Evolutionary conservation across 2,329 filamentous ascomycete species (phyloP).

Genomic region (Aspergillus phoenicis): DNA sequence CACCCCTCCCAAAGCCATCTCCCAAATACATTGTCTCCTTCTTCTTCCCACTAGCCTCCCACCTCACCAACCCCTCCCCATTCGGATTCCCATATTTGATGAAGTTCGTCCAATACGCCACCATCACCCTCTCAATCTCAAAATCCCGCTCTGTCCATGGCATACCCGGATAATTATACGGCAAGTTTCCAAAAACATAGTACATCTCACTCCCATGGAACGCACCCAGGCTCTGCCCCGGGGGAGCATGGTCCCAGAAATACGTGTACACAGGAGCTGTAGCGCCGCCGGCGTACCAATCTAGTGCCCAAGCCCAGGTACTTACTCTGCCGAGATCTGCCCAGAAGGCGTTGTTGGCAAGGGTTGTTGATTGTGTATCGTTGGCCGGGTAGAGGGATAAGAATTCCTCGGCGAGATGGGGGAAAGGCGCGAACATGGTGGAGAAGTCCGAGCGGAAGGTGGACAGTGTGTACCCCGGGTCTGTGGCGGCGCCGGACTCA

Average conservation of each 20-base stretch:
- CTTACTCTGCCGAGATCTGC: neutral
- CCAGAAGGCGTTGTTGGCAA: neutral
- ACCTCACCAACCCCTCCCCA: neutral
- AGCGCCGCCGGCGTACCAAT: neutral
- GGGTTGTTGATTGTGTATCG: neutral
- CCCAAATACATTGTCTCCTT: neutral
- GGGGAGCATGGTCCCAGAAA: neutral
- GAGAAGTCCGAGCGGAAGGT: conserved; percentile 19
- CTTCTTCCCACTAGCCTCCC: neutral
- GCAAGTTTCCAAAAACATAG: neutral
- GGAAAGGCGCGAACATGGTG: conserved; percentile 20
- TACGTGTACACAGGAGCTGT: neutral
- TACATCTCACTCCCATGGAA: neutral
- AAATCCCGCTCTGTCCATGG: neutral
- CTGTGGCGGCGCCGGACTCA: conserved; percentile 22
- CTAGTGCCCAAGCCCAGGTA: neutral
- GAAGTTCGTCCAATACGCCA: neutral
- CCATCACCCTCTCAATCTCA: neutral
- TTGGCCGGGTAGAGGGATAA: conserved; percentile 28
- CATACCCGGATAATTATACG: neutral
- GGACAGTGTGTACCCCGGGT: conserved; percentile 8
- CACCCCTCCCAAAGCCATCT: neutral
- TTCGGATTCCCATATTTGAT: neutral
- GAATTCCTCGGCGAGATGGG: conserved; percentile 15
- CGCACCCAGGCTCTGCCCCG: neutral